Conservation (phyloP, 306 rosid genomes). For the Fagus crenata region DNA sequence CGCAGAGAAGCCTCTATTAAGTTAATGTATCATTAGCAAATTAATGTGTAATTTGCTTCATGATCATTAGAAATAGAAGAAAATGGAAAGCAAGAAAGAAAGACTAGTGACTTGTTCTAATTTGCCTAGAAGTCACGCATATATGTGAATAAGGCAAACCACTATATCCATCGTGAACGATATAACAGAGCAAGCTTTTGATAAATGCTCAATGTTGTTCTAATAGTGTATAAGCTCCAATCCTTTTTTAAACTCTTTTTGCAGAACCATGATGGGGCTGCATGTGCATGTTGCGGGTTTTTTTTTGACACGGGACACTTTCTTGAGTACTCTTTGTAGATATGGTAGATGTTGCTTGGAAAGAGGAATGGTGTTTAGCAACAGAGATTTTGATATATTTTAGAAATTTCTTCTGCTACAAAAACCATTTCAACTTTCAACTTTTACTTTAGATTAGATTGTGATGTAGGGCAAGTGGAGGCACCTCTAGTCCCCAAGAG, state of each 20-base stretch:
- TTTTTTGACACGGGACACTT: background rate
- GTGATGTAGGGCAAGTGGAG: too few species aligned
- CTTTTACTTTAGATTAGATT: background rate
- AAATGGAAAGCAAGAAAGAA: background rate
- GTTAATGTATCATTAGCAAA: constrained; percentile 31
- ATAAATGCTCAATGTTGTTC: background rate
- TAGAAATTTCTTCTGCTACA: background rate
- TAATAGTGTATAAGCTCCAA: background rate
- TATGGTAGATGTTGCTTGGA: background rate
- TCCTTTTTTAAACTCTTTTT: background rate
- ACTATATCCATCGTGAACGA: background rate
- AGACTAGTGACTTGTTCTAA: constrained; percentile 1
- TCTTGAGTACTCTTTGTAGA: background rate
- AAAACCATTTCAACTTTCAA: background rate
- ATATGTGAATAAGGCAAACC: background rate
- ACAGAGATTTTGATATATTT: background rate
- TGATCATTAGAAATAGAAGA: constrained; percentile 3
- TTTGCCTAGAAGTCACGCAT: background rate
- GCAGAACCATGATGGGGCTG: background rate
- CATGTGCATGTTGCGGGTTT: background rate
- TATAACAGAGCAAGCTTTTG: background rate
- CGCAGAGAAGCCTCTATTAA: constrained; percentile 63
- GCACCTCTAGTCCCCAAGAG: too few species aligned
- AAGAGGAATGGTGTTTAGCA: background rate
- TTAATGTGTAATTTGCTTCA: background rate